These are phyloP conservation scores for Capsicum baccatum DNA, from an alignment of 257 asterid genomes.

Conservation along the genomic window DNA sequence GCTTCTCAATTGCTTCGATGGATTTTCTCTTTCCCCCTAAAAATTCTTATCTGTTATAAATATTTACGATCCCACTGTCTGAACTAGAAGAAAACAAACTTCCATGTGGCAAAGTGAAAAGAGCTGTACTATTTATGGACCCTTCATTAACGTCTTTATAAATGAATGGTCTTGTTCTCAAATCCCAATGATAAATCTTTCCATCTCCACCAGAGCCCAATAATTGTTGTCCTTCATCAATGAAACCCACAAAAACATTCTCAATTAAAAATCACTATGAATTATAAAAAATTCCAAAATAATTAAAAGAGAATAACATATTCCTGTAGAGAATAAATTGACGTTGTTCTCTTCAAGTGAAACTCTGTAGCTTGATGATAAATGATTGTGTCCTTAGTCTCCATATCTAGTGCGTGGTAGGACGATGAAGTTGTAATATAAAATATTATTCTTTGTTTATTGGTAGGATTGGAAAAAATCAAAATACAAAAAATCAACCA, in stretches of 20 bases:
- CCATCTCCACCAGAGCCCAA: slow-evolving; percentile 91
- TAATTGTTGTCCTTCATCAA: slow-evolving; percentile 64
- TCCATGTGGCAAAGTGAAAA: slow-evolving; percentile 67
- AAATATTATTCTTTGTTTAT: no score
- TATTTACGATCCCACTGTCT: slow-evolving; percentile 81
- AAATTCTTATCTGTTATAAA: slow-evolving; percentile 68
- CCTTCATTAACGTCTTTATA: slow-evolving; percentile 88
- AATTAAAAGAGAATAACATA: no score
- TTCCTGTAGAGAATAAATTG: no score
- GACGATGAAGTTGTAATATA: no score
- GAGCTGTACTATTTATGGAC: slow-evolving; percentile 73
- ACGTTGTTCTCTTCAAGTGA: no score
- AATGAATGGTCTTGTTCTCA: slow-evolving; percentile 73
- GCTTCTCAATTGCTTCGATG: slow-evolving; percentile 63
- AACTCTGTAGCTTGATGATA: no score
- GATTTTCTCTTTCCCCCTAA: slow-evolving; percentile 84
- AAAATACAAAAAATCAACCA: no score
- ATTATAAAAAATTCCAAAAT: no score
- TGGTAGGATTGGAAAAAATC: no score
- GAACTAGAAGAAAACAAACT: slow-evolving; percentile 89
- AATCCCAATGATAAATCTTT: slow-evolving; percentile 81
- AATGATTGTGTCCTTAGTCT: no score
- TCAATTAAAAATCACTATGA: no score
- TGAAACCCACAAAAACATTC: slow-evolving; percentile 32
- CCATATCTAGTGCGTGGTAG: no score